A percentile compares a stretch with the other conserved stretches of the same genome.
phyloP scores from a whole-genome alignment of 2,329 filamentous ascomycete genomes.

The Verticillium nonalfalfae region DNA sequence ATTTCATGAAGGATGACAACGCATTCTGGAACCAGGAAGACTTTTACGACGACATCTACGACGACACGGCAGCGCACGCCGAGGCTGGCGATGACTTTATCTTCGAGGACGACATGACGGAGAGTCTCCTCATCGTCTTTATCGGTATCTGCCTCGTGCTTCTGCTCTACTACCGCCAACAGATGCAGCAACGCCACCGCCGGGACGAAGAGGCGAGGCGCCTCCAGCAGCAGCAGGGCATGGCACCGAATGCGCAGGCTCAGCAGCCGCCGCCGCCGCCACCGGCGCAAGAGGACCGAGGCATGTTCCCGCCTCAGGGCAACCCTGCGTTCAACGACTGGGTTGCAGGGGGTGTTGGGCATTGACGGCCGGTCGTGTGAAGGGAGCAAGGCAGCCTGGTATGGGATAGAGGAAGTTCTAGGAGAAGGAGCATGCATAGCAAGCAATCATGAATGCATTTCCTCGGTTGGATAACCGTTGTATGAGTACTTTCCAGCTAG shows the following conservation, averaged over 20 bases:
- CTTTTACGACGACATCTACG: conserved; percentile 47
- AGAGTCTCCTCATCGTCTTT: conserved; percentile 77
- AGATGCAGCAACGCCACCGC: conserved; percentile 53
- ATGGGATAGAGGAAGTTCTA: neutral
- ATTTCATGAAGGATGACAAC: conserved; percentile 68
- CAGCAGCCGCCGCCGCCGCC: conserved; percentile 24
- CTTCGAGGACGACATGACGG: conserved; percentile 63
- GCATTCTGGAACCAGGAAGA: conserved; percentile 50
- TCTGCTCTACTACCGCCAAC: conserved; percentile 76
- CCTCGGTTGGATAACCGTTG: neutral
- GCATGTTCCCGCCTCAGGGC: conserved; percentile 46
- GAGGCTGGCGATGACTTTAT: conserved; percentile 26
- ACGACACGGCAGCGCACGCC: conserved; percentile 51
- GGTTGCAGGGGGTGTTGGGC: conserved; percentile 56
- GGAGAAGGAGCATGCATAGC: neutral
- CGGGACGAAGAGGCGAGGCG: conserved; percentile 30
- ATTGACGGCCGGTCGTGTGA: conserved; percentile 24
- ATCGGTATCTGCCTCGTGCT: conserved; percentile 69
- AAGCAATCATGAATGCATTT: neutral
- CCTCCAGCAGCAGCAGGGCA: conserved; percentile 12
- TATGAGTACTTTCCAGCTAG: neutral
- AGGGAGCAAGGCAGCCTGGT: neutral
- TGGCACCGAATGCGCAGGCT: conserved; percentile 16
- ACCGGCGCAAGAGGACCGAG: conserved; percentile 12
- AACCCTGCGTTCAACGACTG: conserved; percentile 65